Percentiles rank a stretch among this genome's conserved stretches.
These are phyloP conservation scores for Russula sp. DNA, from an alignment of 768 basidiomycete species.

Conservation along the genomic window DNA sequence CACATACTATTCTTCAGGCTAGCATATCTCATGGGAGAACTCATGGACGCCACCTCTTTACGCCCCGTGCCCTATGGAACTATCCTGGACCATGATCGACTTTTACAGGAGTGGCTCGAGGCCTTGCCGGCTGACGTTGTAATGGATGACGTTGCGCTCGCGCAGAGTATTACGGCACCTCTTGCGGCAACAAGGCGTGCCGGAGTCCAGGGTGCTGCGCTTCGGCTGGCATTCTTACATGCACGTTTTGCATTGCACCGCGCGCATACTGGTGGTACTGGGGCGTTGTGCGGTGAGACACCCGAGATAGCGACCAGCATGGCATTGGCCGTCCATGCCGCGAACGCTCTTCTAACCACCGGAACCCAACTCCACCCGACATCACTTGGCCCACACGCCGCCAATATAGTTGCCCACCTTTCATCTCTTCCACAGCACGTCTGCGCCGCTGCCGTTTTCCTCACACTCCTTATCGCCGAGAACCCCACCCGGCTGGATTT, in stretches of 20 bases:
- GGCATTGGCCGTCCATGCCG: constrained; percentile 69
- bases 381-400: constrained; percentile 59
- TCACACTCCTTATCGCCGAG: constrained; percentile 81
- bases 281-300: constrained; percentile 17
- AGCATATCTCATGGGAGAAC: constrained; percentile 75
- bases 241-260: constrained; percentile 82
- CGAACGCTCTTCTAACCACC: constrained; percentile 73
- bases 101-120: constrained; percentile 69
- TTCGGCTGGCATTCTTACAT: constrained; percentile 71
- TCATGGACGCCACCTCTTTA: constrained; percentile 79
- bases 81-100: constrained; percentile 65
- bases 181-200: constrained; percentile 54
- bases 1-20: constrained; percentile 71
- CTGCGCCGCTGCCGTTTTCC: constrained; percentile 85
- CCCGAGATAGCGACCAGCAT: constrained; percentile 39
- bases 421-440: constrained; percentile 80
- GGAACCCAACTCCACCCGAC: constrained; percentile 72
- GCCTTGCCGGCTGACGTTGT: constrained; percentile 67
- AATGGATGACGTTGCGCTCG: constrained; percentile 70
- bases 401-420: constrained; percentile 77
- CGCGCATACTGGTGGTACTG: constrained; percentile 51
- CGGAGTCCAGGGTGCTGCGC: constrained; percentile 77
- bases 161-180: constrained; percentile 62
- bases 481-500: constrained; percentile 78
- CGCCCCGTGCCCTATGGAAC: constrained; percentile 68